Evolutionary conservation across 352 stramenopile genomes (phyloP), one percentile per base, ranked within the genome.

Genomic region (Pythium myriotylum): DNA sequence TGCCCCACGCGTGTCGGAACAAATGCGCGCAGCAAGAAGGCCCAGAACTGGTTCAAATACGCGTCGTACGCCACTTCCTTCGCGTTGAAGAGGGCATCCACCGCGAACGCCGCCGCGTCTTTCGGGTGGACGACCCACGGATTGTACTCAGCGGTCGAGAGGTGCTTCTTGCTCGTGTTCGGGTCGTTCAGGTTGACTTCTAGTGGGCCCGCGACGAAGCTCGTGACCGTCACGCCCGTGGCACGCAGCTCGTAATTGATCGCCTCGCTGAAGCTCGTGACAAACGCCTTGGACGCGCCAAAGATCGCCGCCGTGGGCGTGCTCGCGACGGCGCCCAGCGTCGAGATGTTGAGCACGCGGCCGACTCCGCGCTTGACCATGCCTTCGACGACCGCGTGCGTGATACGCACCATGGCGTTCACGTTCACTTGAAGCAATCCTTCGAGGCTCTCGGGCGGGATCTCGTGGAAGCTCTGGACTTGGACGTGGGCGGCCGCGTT

Each of bases 321-420:
- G 1, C 80, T 69, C 50, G 86, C 65, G 3, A 74, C 56, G 2
- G 67, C 77, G 0, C 73, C 73, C 8, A 92, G 67, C 22, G 84
- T 92, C 33, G 81, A 84, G 22, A 97, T 81, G 64, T 95, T 96
- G 41, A 97, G 65, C 26, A 97, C 74, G 45, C 85, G 74, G n/a
- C 85, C 88, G 7, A 74, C 47, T 16, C 81, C 70, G 33, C 88
- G 76, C 56, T 69, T 56, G n/a, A 77, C 63, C 86, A 96, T 95
- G 39, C 77, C 69, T 27, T 82, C 77, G 12, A 90, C 53, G 22
- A 96, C 72, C 17, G 67, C 64, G 47, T 81, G 73, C 10, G 76
- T 85, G 40, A 91, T 57, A n/a, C 77, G 66, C 20, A 75, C 65
- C 52, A 84, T 65, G 0, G 77, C 75, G 13, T 77, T 74, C 47